phyloP scores from a whole-genome alignment of 2,329 filamentous ascomycete genomes.

The Aspergillus persii region DNA sequence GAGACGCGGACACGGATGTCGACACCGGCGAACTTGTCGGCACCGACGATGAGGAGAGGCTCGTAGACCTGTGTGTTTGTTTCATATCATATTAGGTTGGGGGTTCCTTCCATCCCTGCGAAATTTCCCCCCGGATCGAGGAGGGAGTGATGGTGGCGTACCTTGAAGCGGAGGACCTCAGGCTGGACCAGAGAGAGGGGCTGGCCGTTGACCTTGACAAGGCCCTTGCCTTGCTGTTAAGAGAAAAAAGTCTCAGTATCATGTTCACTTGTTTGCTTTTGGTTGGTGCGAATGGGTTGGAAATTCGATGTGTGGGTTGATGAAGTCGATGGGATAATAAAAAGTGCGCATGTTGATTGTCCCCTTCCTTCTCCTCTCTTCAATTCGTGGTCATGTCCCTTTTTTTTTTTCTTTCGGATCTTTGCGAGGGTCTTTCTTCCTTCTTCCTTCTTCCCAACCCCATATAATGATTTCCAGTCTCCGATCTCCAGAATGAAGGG shows the following conservation, averaged over 20 bases:
- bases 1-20: slow-evolving; percentile 96
- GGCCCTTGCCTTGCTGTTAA: slow-evolving; percentile 72
- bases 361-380: slow-evolving; percentile 14
- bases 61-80: slow-evolving; percentile 75
- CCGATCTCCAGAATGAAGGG: background rate
- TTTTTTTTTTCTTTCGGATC: background rate
- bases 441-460: background rate
- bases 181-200: slow-evolving; percentile 92
- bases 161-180: slow-evolving; percentile 97
- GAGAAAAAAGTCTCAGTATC: slow-evolving; percentile 28
- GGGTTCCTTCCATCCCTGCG: background rate
- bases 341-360: background rate
- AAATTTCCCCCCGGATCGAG: slow-evolving; percentile 2
- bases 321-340: background rate
- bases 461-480: background rate
- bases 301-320: background rate
- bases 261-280: slow-evolving; percentile 11
- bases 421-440: slow-evolving; percentile 6
- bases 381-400: slow-evolving; percentile 7
- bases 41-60: slow-evolving; percentile 91
- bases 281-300: background rate
- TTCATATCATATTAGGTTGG: background rate
- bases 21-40: slow-evolving; percentile 95
- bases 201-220: slow-evolving; percentile 98
- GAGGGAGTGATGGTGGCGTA: slow-evolving; percentile 41